phyloP scores from a whole-genome alignment of 2,329 filamentous ascomycete genomes.

The Arthrocladium fulminans region DNA sequence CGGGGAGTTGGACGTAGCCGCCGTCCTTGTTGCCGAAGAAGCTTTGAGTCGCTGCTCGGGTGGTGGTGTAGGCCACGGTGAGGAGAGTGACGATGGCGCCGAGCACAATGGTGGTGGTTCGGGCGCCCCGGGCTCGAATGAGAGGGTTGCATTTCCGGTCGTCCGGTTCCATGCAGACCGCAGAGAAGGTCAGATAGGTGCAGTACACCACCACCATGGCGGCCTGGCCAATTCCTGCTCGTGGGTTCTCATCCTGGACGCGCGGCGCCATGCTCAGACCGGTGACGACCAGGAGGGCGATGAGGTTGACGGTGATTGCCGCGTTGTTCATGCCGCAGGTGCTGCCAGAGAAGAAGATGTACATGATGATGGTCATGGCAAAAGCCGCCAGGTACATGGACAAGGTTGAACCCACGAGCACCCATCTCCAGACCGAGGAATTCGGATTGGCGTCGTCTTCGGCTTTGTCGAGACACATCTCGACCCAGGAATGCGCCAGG shows the following conservation, averaged over 20 bases:
- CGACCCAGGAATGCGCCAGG: slow-evolving; percentile 91
- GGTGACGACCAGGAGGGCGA: slow-evolving; percentile 73
- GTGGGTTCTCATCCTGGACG: slow-evolving; percentile 84
- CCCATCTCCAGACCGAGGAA: slow-evolving; percentile 76
- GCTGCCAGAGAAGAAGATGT: slow-evolving; percentile 79
- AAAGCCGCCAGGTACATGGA: slow-evolving; percentile 88
- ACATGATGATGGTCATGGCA: slow-evolving; percentile 93
- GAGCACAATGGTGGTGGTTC: slow-evolving; percentile 82
- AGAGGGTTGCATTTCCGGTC: slow-evolving; percentile 91
- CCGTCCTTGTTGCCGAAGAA: slow-evolving; percentile 42
- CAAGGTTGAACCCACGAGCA: slow-evolving; percentile 85
- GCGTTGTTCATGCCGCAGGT: slow-evolving; percentile 94
- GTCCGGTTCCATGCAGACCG: slow-evolving; percentile 97
- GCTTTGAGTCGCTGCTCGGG: slow-evolving; percentile 69
- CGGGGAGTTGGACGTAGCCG: slow-evolving; percentile 47
- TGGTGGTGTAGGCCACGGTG: slow-evolving; percentile 95
- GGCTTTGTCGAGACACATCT: slow-evolving; percentile 89
- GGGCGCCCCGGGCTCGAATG: slow-evolving; percentile 70
- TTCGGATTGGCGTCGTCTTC: slow-evolving; percentile 52
- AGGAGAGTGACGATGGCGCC: slow-evolving; percentile 94
- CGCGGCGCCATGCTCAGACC: slow-evolving; percentile 79
- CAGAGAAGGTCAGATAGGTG: slow-evolving; percentile 96
- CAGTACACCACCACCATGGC: slow-evolving; percentile 97
- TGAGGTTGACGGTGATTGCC: slow-evolving; percentile 84
- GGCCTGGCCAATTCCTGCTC: slow-evolving; percentile 90